Percentiles rank a stretch among this genome's conserved stretches.
These are phyloP conservation scores for Penicillium macrosclerotiorum DNA, from an alignment of 495 filamentous ascomycete genomes.

Conservation along the genomic window DNA sequence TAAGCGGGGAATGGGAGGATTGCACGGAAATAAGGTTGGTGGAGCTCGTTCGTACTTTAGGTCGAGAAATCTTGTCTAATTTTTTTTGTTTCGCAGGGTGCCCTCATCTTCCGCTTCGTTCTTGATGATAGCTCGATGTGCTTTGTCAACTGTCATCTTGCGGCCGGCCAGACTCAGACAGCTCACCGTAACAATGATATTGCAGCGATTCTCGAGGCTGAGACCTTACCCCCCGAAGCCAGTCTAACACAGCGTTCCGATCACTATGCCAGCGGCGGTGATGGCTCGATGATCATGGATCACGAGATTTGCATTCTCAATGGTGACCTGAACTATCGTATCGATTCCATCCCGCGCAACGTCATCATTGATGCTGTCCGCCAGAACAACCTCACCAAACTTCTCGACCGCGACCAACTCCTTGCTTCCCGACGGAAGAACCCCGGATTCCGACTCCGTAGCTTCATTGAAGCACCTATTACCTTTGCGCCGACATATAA, in stretches of 20 bases:
- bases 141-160: conserved; percentile 96
- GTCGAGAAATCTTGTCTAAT: conserved; percentile 13
- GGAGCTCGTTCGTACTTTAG: not conserved
- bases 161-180: conserved; percentile 88
- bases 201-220: conserved; percentile 80
- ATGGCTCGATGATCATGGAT: conserved; percentile 93
- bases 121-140: conserved; percentile 91
- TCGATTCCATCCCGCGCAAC: conserved; percentile 93
- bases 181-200: conserved; percentile 91
- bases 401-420: conserved; percentile 93
- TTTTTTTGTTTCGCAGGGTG: conserved; percentile 52
- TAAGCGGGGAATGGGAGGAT: conserved; percentile 90
- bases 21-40: conserved; percentile 87
- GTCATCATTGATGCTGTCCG: conserved; percentile 82
- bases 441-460: conserved; percentile 80
- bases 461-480: conserved; percentile 83
- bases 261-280: conserved; percentile 83
- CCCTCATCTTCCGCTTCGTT: conserved; percentile 84
- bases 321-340: conserved; percentile 96
- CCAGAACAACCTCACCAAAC: conserved; percentile 74
- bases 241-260: conserved; percentile 61
- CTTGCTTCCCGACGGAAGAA: conserved; percentile 83
- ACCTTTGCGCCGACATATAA: conserved; percentile 96
- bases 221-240: conserved; percentile 65
- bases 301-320: conserved; percentile 96